phyloP scores from a whole-genome alignment of 257 asterid species.

The Solanum rostratum region DNA sequence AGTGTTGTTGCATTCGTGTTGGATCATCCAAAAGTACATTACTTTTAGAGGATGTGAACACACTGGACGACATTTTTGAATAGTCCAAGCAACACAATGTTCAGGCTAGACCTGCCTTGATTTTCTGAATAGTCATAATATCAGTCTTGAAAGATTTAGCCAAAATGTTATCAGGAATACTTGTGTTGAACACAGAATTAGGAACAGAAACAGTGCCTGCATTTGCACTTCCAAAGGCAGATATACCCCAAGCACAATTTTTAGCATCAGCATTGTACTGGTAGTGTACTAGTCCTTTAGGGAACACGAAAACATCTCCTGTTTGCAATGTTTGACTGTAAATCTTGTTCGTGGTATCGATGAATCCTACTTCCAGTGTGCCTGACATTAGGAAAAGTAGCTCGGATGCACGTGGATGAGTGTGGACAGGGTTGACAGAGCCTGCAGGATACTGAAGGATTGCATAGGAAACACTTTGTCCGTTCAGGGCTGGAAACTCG shows the following conservation, averaged over 20 bases:
- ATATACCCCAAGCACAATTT: constrained; percentile 28
- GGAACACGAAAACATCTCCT: constrained; percentile 38
- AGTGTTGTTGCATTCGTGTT: background rate
- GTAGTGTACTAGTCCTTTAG: constrained; percentile 40
- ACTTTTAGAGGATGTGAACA: background rate
- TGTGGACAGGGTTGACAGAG: constrained; percentile 48
- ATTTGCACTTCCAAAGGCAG: constrained; percentile 46
- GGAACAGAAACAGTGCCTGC: constrained; percentile 44
- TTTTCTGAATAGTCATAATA: constrained; percentile 35
- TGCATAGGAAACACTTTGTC: constrained; percentile 43
- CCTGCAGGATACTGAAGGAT: constrained; percentile 32
- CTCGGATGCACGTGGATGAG: constrained; percentile 53
- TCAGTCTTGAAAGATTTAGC: constrained; percentile 44
- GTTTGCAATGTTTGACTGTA: constrained; percentile 30
- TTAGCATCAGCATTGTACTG: constrained; percentile 35
- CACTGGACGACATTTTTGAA: background rate
- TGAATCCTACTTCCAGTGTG: constrained; percentile 38
- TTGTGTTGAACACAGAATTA: constrained; percentile 20
- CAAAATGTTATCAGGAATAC: constrained; percentile 27
- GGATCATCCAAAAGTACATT: background rate
- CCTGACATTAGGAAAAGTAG: constrained; percentile 42
- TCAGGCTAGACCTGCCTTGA: constrained; percentile 29
- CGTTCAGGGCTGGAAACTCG: constrained; percentile 39
- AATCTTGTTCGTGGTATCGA: constrained; percentile 32
- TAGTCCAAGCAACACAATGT: background rate